These are phyloP conservation scores for Pythium coloratum DNA, from an alignment of 352 stramenopile species.

Conservation along the genomic window DNA sequence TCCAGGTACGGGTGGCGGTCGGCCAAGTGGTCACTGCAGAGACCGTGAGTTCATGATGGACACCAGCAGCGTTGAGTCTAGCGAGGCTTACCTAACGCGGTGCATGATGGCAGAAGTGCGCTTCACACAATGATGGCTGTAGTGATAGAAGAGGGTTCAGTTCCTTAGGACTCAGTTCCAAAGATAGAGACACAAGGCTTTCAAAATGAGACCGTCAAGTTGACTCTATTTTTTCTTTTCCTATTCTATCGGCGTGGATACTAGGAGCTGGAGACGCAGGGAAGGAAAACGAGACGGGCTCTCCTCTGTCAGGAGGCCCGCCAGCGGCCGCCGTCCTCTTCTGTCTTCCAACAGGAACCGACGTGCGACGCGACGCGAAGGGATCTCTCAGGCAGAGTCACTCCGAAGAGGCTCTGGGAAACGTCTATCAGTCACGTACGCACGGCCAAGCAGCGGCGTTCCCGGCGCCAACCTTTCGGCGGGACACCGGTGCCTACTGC, in stretches of 20 bases:
- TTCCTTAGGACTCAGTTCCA: too few species aligned
- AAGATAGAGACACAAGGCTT: not conserved
- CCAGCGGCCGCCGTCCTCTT: not conserved
- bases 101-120: slow-evolving; percentile 37
- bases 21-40: slow-evolving; percentile 53
- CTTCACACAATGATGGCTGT: not conserved
- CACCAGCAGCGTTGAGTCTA: too few species aligned
- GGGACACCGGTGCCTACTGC: slow-evolving; percentile 35
- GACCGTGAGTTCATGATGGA: not conserved
- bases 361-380: not conserved
- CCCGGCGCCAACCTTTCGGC: slow-evolving; percentile 73
- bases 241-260: not conserved
- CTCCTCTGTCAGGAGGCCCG: not conserved
- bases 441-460: slow-evolving; percentile 20
- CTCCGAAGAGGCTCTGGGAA: slow-evolving; percentile 39
- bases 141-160: too few species aligned
- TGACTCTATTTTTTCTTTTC: not conserved
- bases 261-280: not conserved
- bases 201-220: not conserved
- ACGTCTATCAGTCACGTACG: slow-evolving; percentile 81
- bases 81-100: slow-evolving; percentile 41
- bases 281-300: slow-evolving; percentile 4
- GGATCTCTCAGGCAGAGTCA: slow-evolving; percentile 66
- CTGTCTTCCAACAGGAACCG: not conserved
- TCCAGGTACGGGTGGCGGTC: slow-evolving; percentile 65